Evolutionary conservation across 257 asterid species (phyloP).

Genomic region (Solanum tarijense): DNA sequence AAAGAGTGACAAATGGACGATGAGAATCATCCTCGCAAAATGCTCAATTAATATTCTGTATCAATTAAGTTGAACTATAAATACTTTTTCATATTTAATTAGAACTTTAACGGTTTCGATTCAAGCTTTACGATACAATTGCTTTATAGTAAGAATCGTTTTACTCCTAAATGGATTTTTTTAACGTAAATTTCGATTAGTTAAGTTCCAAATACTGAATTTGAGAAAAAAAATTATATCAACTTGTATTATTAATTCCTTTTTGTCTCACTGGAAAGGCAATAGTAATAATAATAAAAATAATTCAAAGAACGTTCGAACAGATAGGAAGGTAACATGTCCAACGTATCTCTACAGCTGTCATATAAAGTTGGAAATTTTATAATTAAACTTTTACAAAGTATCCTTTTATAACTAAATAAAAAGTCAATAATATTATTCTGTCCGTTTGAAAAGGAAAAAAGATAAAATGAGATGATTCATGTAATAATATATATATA

Average conservation of each 20-base stretch:
- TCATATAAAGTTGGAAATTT: neutral
- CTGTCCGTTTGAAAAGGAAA: neutral
- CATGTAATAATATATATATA: neutral
- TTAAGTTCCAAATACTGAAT: no score
- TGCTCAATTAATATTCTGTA: neutral
- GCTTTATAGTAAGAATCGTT: no score
- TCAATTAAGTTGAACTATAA: neutral
- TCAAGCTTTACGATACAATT: neutral
- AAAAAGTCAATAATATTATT: neutral
- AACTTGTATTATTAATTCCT: neutral
- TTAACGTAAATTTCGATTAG: neutral
- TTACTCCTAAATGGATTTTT: neutral
- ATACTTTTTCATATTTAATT: neutral
- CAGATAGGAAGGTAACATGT: neutral
- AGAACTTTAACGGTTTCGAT: accelerated
- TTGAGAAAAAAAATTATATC: neutral
- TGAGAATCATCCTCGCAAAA: neutral
- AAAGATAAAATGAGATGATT: no score
- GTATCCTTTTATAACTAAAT: neutral
- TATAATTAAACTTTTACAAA: neutral
- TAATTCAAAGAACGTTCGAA: neutral
- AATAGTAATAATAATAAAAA: neutral
- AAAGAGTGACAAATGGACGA: neutral
- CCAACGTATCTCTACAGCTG: neutral
- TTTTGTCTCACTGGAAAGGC: neutral